Percentiles rank a stretch among this genome's conserved stretches.
Conservation (phyloP, 1,284 basidiomycete species). For the Leccinum pseudoinsigne region DNA sequence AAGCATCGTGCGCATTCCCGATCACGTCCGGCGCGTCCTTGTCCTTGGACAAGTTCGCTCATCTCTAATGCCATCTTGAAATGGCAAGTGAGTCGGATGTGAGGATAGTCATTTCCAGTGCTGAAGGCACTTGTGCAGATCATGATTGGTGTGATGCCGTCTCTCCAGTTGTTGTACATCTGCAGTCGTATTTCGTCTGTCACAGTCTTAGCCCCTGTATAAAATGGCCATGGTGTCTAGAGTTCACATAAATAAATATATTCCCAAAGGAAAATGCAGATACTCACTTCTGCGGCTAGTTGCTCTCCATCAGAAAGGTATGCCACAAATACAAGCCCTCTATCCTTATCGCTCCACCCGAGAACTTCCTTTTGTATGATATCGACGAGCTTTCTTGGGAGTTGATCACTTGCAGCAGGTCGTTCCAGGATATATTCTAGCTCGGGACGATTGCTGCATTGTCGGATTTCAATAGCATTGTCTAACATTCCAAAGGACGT, state of each 20-base stretch:
- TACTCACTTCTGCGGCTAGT: neutral
- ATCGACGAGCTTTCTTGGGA: no score
- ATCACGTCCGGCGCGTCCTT: neutral
- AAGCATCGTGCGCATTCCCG: neutral
- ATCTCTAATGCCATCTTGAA: neutral
- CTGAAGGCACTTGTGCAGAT: neutral
- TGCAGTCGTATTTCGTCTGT: neutral
- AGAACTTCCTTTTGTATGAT: no score
- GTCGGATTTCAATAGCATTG: neutral
- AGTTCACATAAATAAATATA: neutral
- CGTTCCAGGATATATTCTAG: neutral
- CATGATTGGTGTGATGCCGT: neutral
- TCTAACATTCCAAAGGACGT: neutral
- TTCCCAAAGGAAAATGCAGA: neutral
- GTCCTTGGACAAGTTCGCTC: neutral
- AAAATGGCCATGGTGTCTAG: neutral
- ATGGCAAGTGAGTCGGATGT: neutral
- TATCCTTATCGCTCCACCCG: neutral
- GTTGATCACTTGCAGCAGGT: no score
- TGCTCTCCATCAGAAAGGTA: neutral
- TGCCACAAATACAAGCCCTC: neutral
- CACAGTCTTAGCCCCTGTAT: neutral
- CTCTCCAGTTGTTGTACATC: neutral
- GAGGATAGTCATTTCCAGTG: neutral
- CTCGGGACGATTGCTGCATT: neutral